Evolutionary conservation across 2,329 filamentous ascomycete species (phyloP).

Genomic region (Epichloe elymi): DNA sequence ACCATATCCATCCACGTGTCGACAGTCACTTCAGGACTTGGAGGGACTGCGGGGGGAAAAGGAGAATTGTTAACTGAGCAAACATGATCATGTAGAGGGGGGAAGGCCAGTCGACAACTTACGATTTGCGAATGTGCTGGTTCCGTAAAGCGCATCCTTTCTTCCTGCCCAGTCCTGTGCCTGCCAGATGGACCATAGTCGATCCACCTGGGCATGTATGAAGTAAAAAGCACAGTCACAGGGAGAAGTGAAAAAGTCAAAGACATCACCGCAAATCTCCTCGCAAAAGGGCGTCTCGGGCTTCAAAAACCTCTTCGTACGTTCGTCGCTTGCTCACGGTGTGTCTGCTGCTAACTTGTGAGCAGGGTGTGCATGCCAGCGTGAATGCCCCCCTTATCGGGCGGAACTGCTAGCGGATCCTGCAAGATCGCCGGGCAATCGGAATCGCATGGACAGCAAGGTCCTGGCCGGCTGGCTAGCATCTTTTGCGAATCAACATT

Average conservation of each 20-base stretch:
- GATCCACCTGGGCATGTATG: constrained; percentile 3
- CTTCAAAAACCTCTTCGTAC: too few species aligned
- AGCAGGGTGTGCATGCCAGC: too few species aligned
- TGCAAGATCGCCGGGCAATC: too few species aligned
- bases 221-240: constrained; percentile 5
- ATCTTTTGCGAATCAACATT: not conserved
- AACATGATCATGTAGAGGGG: too few species aligned
- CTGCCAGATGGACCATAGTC: constrained; percentile 6
- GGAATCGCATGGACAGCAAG: too few species aligned
- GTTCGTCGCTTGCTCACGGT: too few species aligned
- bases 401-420: too few species aligned
- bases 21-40: not conserved
- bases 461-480: too few species aligned
- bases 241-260: constrained; percentile 5
- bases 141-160: constrained; percentile 1
- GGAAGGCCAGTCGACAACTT: not conserved
- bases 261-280: constrained; percentile 1
- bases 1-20: constrained; percentile 1
- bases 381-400: too few species aligned
- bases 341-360: too few species aligned
- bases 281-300: too few species aligned
- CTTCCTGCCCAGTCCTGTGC: not conserved
- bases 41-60: not conserved
- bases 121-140: constrained; percentile 1
- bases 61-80: too few species aligned